Evolutionary conservation across 2,329 filamentous ascomycete genomes (phyloP).

Genomic region (Neospermospora avenae): DNA sequence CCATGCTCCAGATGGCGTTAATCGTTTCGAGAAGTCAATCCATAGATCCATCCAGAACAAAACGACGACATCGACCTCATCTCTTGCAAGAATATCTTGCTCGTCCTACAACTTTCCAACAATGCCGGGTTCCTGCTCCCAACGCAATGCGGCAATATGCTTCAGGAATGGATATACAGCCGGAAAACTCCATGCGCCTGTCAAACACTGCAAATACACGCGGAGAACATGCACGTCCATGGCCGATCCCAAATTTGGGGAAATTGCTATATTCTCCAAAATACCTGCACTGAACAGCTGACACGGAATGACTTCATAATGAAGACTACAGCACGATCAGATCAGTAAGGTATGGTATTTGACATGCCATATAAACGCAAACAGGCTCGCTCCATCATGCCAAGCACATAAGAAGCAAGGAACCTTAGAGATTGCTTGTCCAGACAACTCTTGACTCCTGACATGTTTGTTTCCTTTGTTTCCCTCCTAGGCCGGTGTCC

Average conservation of each 20-base stretch:
- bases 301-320: background rate
- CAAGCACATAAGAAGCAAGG: background rate
- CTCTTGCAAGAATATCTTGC: background rate
- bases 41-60: no score
- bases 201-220: background rate
- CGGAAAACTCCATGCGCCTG: background rate
- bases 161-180: background rate
- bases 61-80: background rate
- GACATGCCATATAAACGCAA: background rate
- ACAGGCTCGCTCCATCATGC: no score
- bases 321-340: no score
- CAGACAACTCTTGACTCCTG: no score
- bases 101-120: background rate
- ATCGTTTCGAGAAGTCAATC: no score
- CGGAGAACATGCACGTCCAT: background rate
- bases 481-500: no score
- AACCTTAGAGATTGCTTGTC: no score
- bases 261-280: no score
- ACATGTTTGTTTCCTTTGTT: no score
- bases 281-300: background rate
- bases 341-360: background rate
- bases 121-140: background rate
- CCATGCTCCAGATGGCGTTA: background rate
- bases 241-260: background rate
- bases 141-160: background rate